Base-by-base conservation (phyloP, 2,329 filamentous ascomycete species). In the Stemphylium lycopersici region DNA sequence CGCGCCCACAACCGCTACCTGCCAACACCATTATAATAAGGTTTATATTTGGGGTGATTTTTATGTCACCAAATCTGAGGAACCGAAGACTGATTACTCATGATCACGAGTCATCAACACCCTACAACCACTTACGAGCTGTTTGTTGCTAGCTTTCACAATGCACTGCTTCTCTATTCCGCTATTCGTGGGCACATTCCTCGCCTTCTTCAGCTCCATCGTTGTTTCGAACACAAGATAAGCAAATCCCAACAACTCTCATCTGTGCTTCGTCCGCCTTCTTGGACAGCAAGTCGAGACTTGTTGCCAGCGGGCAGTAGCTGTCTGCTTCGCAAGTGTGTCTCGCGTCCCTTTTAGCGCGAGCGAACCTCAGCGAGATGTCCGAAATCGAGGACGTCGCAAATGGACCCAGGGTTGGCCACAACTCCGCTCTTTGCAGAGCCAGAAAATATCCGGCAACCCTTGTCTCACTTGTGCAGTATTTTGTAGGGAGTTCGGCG, bases 371-470 rank as follows among this genome's bases (percentile, higher is more conserved):
- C 7, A 31, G n/a, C 10, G 24, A 42, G 22, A 43, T 32, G 20
- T 51, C 31, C 2, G 20, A 43, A 24, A 44, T 18, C n/a, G 32
- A 51, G 36, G 13, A 29, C 29, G 22, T 7, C 15, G 18, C n/a
- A 29, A 51, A 45, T 15, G 39, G 22, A 13, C 4, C n/a, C 3
- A 12, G 8, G 12, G 40, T 51, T 13, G 40, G 48, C 48, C 48
- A 51, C 15, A 51, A n/a, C 29, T 51, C 48, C 7, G 33, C 40
- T 7, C 12, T 43, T 26, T 29, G 37, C 12, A 56, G 29, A 2
- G 32, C 36, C 3, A 20, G 13, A 31, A 56, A 56, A 37, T 51
- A 51, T 16, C 41, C 41, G 32, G 42, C 47, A 42, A 56, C 38
- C 16, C 52, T 56, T 5, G 46, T 46, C 36, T 51, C 34, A 15